These are phyloP conservation scores for Serendipita indica DNA, from an alignment of 768 basidiomycete species.

Conservation along the genomic window DNA sequence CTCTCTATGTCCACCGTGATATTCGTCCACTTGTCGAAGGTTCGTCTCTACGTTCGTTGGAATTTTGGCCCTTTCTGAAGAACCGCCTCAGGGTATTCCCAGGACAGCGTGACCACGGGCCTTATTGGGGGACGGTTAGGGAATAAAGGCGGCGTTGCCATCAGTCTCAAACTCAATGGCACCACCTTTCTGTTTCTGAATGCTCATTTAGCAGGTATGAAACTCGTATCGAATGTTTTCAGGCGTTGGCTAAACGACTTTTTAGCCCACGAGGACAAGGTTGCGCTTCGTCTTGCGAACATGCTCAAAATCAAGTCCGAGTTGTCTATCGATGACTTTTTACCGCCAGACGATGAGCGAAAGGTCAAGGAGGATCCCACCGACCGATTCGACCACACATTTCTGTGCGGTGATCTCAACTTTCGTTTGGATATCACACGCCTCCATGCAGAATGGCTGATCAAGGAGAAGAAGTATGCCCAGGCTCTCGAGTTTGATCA, in stretches of 20 bases:
- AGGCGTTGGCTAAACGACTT: neutral
- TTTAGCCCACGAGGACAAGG: conserved; percentile 60
- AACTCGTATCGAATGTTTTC: conserved; percentile 13
- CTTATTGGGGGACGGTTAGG: conserved; percentile 82
- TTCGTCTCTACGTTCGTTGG: conserved; percentile 19
- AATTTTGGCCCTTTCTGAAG: neutral
- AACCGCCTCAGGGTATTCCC: conserved; percentile 53
- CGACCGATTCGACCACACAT: conserved; percentile 78
- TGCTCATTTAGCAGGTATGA: conserved; percentile 69
- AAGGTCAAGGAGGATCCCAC: conserved; percentile 68
- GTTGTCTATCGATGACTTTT: conserved; percentile 64
- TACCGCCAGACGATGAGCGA: conserved; percentile 48
- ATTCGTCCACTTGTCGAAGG: conserved; percentile 49
- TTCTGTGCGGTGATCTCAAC: conserved; percentile 84
- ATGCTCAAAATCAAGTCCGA: conserved; percentile 82
- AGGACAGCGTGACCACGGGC: conserved; percentile 74
- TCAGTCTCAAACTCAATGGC: conserved; percentile 70
- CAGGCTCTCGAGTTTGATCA: conserved; percentile 89
- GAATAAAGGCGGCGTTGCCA: conserved; percentile 88
- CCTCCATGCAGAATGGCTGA: conserved; percentile 88
- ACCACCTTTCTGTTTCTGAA: conserved; percentile 80
- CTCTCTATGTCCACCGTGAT: conserved; percentile 62
- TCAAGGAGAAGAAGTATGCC: conserved; percentile 63
- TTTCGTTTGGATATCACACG: conserved; percentile 81
- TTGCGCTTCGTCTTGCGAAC: conserved; percentile 71